phyloP scores from a whole-genome alignment of 2,329 filamentous ascomycete species.

The Nemania abortiva region DNA sequence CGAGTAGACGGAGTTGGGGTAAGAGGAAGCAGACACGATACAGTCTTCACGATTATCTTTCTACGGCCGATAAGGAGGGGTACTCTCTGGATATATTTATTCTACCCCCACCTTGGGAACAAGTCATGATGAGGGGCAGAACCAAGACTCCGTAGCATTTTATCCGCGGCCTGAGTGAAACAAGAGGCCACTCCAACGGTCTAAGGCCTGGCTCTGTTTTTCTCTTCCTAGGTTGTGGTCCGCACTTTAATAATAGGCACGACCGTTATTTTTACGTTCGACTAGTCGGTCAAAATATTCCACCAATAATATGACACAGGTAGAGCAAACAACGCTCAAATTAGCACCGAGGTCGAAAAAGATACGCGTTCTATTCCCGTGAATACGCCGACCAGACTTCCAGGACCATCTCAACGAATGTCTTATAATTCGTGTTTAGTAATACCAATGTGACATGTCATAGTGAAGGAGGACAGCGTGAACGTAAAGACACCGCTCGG shows the following conservation, averaged over 20 bases:
- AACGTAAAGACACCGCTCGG: too few relatives aligned
- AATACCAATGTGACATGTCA: too few relatives aligned
- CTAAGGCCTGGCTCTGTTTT: constrained; percentile 13
- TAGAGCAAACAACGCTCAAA: not conserved
- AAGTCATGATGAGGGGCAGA: constrained; percentile 32
- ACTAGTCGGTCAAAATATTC: constrained; percentile 50
- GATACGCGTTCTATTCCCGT: constrained; percentile 8
- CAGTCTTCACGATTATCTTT: constrained; percentile 17
- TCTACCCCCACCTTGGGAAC: constrained; percentile 30
- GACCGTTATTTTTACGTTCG: constrained; percentile 39
- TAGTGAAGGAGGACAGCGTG: too few relatives aligned
- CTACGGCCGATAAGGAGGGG: constrained; percentile 28
- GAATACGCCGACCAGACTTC: not conserved
- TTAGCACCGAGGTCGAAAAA: constrained; percentile 29
- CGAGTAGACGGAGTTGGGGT: not conserved
- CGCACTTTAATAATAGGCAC: constrained; percentile 27
- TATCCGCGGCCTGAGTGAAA: constrained; percentile 27
- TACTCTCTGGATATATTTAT: constrained; percentile 30
- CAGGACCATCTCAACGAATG: constrained; percentile 8
- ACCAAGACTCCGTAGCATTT: constrained; percentile 18
- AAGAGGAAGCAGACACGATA: constrained; percentile 14
- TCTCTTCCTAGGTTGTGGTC: constrained; percentile 13
- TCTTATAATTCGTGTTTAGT: not conserved
- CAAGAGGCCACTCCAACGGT: constrained; percentile 6
- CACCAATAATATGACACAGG: constrained; percentile 51